Conservation (phyloP, 768 basidiomycete genomes). For the Sistotremastrum niveocremeum region DNA sequence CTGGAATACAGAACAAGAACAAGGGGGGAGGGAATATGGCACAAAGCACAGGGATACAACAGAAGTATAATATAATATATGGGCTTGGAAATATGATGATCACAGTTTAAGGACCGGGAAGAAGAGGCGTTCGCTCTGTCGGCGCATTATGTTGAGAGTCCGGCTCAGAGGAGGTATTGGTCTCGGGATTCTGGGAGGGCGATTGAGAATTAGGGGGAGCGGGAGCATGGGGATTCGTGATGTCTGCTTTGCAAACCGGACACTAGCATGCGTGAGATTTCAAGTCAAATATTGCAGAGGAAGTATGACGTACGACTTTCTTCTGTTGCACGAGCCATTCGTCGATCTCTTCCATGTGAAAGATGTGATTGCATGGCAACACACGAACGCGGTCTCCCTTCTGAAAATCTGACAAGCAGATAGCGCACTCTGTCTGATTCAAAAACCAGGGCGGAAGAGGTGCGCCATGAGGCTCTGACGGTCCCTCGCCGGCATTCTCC, state of each 20-base stretch:
- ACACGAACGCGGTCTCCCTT: slow-evolving; percentile 85
- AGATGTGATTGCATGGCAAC: slow-evolving; percentile 88
- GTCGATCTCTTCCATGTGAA: slow-evolving; percentile 85
- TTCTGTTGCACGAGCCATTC: slow-evolving; percentile 87
- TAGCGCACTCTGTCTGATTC: slow-evolving; percentile 77
- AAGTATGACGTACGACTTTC: slow-evolving; percentile 44
- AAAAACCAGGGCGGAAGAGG: slow-evolving; percentile 52
- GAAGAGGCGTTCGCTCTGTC: slow-evolving; percentile 21
- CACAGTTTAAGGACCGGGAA: slow-evolving; percentile 8
- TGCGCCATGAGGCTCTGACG: neutral
- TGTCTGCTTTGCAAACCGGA: slow-evolving; percentile 86
- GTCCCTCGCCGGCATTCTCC: neutral
- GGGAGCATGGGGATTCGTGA: slow-evolving; percentile 41
- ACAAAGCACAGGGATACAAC: no score
- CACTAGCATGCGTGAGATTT: slow-evolving; percentile 37
- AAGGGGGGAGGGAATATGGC: no score
- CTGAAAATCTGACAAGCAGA: slow-evolving; percentile 78
- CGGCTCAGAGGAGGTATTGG: neutral
- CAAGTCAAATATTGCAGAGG: neutral
- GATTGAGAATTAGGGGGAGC: slow-evolving; percentile 7
- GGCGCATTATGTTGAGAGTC: neutral
- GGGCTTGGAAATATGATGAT: no score
- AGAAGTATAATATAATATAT: no score
- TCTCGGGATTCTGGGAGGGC: slow-evolving; percentile 9
- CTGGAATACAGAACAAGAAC: no score